Percentiles rank a stretch among this genome's conserved stretches.
Conservation (phyloP, 176 grass and related monocot species). For the Zea mays region Zm-B73-REFERENCE-NAM-5.0 NC_050097.1:12505001-12505500, state of each 20-base stretch:
- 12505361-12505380: not conserved
- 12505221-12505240: constrained; percentile 36
- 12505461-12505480: not conserved
- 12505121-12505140: constrained; percentile 92
- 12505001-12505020: constrained; percentile 33
- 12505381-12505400: not conserved
- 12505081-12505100: constrained; percentile 85
- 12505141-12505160: constrained; percentile 97
- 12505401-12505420: not conserved
- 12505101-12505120: constrained; percentile 99
- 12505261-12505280: constrained; percentile 98
- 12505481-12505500: constrained; percentile 22
- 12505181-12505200: constrained; percentile 17
- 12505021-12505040: not conserved
- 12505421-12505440: not conserved
- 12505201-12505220: constrained; percentile 30
- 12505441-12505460: not conserved
- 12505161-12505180: constrained; percentile 24
- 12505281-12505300: constrained; percentile 97
- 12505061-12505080: constrained; percentile 56
- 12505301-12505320: constrained; percentile 52
- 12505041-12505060: constrained; percentile 28
- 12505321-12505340: constrained; percentile 33
- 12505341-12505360: not conserved
- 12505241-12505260: constrained; percentile 66